A percentile compares a stretch with the other conserved stretches of the same genome.
phyloP scores from a whole-genome alignment of 331 rosid genomes.

The Malus hybrid region DNA sequence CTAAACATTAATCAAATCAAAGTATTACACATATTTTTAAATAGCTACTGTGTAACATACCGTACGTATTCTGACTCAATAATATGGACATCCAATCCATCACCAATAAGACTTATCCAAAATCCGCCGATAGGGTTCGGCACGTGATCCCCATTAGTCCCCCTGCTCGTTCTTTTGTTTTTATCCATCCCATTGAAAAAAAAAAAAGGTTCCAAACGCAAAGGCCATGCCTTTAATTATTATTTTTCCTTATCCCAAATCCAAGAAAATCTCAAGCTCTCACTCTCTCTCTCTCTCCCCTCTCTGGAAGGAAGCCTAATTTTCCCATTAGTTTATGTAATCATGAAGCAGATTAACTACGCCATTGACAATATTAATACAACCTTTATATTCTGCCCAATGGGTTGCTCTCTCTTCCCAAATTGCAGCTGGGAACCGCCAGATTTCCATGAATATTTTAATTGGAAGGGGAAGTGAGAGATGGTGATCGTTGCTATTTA shows the following conservation, averaged over 20 bases:
- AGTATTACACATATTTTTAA: too few species aligned
- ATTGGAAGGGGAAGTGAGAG: neutral
- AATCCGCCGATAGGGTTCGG: conserved; percentile 1
- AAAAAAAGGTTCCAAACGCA: neutral
- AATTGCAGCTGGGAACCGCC: neutral
- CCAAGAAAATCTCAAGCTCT: neutral
- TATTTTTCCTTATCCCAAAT: conserved; percentile 3
- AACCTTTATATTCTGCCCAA: neutral
- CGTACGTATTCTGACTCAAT: too few species aligned
- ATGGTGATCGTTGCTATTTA: neutral
- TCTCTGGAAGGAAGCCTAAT: neutral
- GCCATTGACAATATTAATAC: neutral
- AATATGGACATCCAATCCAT: neutral
- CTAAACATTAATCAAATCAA: too few species aligned
- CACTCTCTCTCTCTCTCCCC: neutral
- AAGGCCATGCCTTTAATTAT: conserved; percentile 14
- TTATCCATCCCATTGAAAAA: neutral
- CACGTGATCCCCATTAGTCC: conserved; percentile 47
- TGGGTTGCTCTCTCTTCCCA: neutral
- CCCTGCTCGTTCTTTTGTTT: conserved; percentile 17
- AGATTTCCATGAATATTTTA: neutral
- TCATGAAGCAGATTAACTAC: neutral
- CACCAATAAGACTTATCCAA: too few species aligned
- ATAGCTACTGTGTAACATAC: too few species aligned
- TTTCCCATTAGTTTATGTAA: neutral